Evolutionary conservation across 2,329 filamentous ascomycete species (phyloP).

Genomic region (Septoria linicola): DNA sequence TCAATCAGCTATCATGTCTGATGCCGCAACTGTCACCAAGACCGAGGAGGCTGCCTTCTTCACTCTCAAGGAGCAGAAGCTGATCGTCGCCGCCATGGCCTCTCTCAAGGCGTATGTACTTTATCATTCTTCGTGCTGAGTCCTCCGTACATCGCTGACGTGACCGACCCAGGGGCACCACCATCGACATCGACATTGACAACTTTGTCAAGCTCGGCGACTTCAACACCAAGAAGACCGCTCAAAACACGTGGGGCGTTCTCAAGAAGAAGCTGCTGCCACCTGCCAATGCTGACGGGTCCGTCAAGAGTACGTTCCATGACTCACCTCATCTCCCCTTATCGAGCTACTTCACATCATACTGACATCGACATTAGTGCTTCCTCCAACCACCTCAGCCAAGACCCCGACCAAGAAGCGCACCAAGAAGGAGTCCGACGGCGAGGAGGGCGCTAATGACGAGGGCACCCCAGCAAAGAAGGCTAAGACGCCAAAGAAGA

Average conservation of each 20-base stretch:
- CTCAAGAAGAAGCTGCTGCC: conserved; percentile 38
- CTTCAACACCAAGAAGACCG: conserved; percentile 36
- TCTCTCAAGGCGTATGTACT: conserved; percentile 32
- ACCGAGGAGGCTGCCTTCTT: conserved; percentile 21
- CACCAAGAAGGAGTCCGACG: conserved; percentile 28
- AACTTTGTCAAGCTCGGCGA: conserved; percentile 30
- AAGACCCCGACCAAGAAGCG: conserved; percentile 24
- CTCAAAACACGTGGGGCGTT: conserved; percentile 37
- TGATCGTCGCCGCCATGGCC: conserved; percentile 33
- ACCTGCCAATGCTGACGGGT: conserved; percentile 19
- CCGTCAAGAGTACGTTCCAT: conserved; percentile 10
- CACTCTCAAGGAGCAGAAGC: conserved; percentile 33
- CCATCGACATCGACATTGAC: conserved; percentile 36
- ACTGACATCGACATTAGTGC: neutral
- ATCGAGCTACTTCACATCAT: neutral
- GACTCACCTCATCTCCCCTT: neutral
- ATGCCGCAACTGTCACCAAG: conserved; percentile 8
- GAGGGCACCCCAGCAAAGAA: conserved; percentile 20
- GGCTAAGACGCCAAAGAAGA: conserved; percentile 19
- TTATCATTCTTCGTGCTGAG: no score
- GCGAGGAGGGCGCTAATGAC: conserved; percentile 22
- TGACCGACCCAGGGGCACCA: no score
- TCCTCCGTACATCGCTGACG: no score
- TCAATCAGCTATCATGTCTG: conserved; percentile 17
- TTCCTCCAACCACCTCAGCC: neutral